A percentile compares a stretch with the other conserved stretches of the same genome.
These are phyloP conservation scores for Aurinia saxatilis DNA, from an alignment of 345 rosid species.

Conservation along the genomic window DNA sequence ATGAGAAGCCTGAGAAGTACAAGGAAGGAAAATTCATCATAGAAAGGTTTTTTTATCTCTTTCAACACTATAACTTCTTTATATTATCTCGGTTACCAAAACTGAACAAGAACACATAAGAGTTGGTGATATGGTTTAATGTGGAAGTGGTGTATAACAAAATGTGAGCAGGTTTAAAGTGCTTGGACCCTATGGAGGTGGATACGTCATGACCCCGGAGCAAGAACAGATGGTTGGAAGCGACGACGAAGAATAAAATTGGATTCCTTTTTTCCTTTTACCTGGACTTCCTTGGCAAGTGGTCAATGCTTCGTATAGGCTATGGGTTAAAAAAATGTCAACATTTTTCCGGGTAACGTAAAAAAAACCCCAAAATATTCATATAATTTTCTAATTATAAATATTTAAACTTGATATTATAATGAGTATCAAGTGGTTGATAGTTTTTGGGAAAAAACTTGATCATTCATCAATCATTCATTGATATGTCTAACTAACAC, in stretches of 20 bases:
- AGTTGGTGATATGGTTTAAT: neutral
- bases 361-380: neutral
- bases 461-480: neutral
- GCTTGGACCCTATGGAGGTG: slow-evolving; percentile 55
- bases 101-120: neutral
- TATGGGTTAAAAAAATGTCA: neutral
- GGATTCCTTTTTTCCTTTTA: neutral
- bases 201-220: slow-evolving; percentile 33
- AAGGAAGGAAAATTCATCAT: slow-evolving; percentile 78
- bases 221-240: slow-evolving; percentile 41
- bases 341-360: slow-evolving; percentile 12
- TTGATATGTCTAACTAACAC: neutral
- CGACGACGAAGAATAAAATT: slow-evolving; percentile 51
- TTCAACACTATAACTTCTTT: neutral
- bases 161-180: slow-evolving; percentile 53
- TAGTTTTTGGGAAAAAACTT: neutral
- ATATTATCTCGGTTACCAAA: neutral
- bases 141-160: slow-evolving; percentile 5
- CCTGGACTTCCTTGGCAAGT: neutral
- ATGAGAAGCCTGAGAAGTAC: slow-evolving; percentile 55
- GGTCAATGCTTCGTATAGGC: slow-evolving; percentile 3
- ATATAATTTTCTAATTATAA: neutral
- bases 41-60: slow-evolving; percentile 45
- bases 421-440: neutral
- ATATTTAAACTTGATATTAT: neutral